These are phyloP conservation scores for Amaranthus palmeri DNA, from an alignment of 148 eudicot genomes.

Conservation along the genomic window DNA sequence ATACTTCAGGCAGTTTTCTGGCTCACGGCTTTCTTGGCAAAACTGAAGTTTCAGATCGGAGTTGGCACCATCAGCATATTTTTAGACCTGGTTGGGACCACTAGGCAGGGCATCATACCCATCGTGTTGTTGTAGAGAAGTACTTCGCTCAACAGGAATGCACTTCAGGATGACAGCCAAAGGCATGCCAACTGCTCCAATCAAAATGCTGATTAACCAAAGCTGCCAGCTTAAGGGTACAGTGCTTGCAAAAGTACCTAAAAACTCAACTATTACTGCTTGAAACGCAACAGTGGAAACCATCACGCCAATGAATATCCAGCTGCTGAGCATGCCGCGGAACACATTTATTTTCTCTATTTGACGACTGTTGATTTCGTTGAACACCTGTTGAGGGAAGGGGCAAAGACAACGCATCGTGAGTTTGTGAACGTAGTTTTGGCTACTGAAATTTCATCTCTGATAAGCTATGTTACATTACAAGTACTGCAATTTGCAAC, in stretches of 20 bases:
- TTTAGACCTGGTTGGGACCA: slow-evolving; percentile 64
- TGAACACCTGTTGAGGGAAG: slow-evolving; percentile 56
- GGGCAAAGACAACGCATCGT: slow-evolving; percentile 1
- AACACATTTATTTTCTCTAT: slow-evolving; percentile 89
- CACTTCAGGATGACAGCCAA: slow-evolving; percentile 70
- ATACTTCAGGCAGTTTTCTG: neutral
- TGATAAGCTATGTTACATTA: too few relatives aligned
- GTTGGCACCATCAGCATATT: neutral
- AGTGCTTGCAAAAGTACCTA: slow-evolving; percentile 89
- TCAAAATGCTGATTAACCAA: slow-evolving; percentile 62
- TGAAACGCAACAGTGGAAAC: slow-evolving; percentile 70
- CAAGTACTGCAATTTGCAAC: too few relatives aligned
- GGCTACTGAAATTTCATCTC: too few relatives aligned
- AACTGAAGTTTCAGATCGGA: neutral
- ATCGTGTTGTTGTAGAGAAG: slow-evolving; percentile 38
- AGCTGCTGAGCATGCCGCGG: slow-evolving; percentile 66
- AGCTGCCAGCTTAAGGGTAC: slow-evolving; percentile 84
- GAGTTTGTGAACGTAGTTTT: neutral
- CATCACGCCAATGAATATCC: slow-evolving; percentile 70
- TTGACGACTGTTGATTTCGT: slow-evolving; percentile 94
- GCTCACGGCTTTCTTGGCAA: neutral
- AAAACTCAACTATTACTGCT: slow-evolving; percentile 72
- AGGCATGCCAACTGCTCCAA: slow-evolving; percentile 73
- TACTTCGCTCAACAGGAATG: slow-evolving; percentile 53
- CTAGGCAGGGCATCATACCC: slow-evolving; percentile 61